Evolutionary conservation across 2,329 filamentous ascomycete genomes (phyloP).

Genomic region (Polytolypa hystricis): DNA sequence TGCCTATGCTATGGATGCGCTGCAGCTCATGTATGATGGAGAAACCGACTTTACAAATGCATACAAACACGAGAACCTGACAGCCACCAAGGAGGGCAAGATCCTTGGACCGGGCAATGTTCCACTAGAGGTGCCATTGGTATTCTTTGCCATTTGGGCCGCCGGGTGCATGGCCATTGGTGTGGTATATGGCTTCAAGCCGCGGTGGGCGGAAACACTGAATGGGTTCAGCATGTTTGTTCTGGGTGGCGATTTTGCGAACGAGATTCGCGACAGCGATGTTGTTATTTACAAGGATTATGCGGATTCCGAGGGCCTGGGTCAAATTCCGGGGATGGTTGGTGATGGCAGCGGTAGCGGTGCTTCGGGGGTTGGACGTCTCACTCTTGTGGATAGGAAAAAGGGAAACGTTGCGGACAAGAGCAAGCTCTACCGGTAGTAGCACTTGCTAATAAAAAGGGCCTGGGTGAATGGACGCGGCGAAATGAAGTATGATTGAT

Average conservation of each 20-base stretch:
- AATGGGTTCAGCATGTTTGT: constrained; percentile 10
- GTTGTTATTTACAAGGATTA: neutral
- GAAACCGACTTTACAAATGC: neutral
- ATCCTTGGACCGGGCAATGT: constrained; percentile 4
- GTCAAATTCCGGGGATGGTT: neutral
- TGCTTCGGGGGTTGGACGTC: too few species aligned
- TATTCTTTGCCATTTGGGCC: constrained; percentile 8
- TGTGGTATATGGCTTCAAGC: constrained; percentile 6
- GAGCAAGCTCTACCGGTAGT: too few species aligned
- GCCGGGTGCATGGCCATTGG: constrained; percentile 3
- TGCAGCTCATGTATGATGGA: constrained; percentile 7
- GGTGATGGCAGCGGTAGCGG: constrained; percentile 12
- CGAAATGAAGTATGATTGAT: too few species aligned
- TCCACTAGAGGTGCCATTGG: neutral
- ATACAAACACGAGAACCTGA: constrained; percentile 2
- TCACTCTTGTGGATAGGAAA: too few species aligned
- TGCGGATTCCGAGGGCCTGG: neutral
- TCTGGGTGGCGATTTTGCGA: constrained; percentile 8
- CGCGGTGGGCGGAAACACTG: constrained; percentile 10
- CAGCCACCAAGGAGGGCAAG: constrained; percentile 2
- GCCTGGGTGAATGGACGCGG: too few species aligned
- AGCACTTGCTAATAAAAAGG: too few species aligned
- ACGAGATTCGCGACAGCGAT: neutral
- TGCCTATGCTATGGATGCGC: constrained; percentile 3
- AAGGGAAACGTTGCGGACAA: too few species aligned